Evolutionary conservation across 2,329 filamentous ascomycete species (phyloP), one percentile per base, ranked within the genome.

Genomic region (Clarireedia hainanense): DNA sequence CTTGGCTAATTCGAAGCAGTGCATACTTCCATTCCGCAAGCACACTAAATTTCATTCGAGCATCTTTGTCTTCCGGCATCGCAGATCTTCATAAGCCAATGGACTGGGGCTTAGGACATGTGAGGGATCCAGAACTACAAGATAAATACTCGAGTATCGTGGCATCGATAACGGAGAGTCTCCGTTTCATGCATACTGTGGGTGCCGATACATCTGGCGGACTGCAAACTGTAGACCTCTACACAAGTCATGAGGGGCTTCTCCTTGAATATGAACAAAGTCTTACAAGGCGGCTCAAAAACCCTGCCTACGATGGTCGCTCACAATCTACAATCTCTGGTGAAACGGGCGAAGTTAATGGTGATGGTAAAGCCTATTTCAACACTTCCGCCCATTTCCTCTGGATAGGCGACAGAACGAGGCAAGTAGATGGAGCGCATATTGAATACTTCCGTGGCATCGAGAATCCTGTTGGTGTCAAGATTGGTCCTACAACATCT

Each of bases 391-490:
- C 90, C 0, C 94, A 99, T 70, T 97, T 99, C 76, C 80, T 99
- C 70, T 99, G 94, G 94, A 95, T 99, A 65, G 94, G 94, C 54
- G 94, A 99, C 72, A 88, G 94, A 62, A 99, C 94, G 2, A 84
- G 94, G 47, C 92, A 97, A 73, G 83, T 96, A 47, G 88, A 94
- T 68, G 89, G 92, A 64, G 92, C 88, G 0, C 94, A 99, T 72
- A 88, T 99, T 60, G 94, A 99, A 73, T 99, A 95, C 78, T 95
- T 97, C 80, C 87, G 94, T 47, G 94, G 94, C 57, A 87, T 99
- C 63, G 86, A 89, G 66, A 99, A 99, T 74, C 94, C 94, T 0
- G 89, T 99, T 64, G 94, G 94, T 59, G 86, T 99, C 73, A 99
- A 99, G 72, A 88, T 99, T 57, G 94, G 94, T 0, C 94, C 94